Conservation (phyloP, 1,284 basidiomycete species). For the Cronartium quercuum region DNA sequence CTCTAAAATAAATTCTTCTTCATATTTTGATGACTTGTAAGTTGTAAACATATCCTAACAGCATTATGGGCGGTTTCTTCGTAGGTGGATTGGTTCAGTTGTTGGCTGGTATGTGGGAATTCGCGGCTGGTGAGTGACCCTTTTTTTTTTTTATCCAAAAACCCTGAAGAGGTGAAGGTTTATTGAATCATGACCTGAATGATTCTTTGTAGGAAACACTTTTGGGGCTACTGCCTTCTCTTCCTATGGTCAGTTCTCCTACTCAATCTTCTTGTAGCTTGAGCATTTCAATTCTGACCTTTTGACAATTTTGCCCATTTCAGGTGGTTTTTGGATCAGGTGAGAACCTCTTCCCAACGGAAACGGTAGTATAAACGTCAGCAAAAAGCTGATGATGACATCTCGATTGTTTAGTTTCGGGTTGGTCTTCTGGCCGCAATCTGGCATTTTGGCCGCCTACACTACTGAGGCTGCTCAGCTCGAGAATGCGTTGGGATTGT, state of each 20-base stretch:
- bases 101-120: conserved; percentile 56
- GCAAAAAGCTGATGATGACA: neutral
- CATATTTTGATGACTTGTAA: no score
- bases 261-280: conserved; percentile 55
- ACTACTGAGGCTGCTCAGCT: conserved; percentile 51
- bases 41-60: neutral
- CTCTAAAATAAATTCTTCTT: neutral
- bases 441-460: conserved; percentile 54
- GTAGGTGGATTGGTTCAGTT: conserved; percentile 69
- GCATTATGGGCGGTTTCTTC: conserved; percentile 8
- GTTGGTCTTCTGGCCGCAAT: conserved; percentile 47
- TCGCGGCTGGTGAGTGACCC: conserved; percentile 28
- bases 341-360: neutral
- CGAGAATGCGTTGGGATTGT: conserved; percentile 51
- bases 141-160: no score
- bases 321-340: conserved; percentile 57
- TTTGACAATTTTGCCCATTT: neutral
- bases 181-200: neutral
- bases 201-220: conserved; percentile 44
- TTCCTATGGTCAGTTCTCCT: conserved; percentile 52
- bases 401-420: conserved; percentile 52
- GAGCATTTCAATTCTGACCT: neutral
- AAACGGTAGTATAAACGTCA: neutral
- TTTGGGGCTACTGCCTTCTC: conserved; percentile 58
- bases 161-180: no score